Evolutionary conservation across 352 stramenopile genomes (phyloP).

Genomic region (Globisporangium nunn): DNA sequence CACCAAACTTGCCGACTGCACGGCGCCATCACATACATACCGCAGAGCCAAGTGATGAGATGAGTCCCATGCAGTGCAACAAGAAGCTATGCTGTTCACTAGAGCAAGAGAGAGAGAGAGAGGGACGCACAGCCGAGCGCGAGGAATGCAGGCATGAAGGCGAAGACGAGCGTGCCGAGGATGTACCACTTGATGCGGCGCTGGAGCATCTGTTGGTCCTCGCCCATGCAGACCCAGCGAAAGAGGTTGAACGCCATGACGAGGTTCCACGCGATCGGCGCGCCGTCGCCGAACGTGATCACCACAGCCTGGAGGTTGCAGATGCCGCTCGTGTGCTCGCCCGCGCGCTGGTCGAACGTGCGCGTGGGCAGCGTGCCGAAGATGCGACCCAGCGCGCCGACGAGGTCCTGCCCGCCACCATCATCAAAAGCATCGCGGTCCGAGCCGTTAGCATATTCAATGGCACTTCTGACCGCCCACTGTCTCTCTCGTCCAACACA

Average conservation of each 20-base stretch:
- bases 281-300: conserved; percentile 69
- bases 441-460: too few species aligned
- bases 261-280: conserved; percentile 79
- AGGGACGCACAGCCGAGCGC: conserved; percentile 27
- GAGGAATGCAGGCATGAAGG: conserved; percentile 47
- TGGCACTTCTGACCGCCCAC: too few species aligned
- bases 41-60: neutral
- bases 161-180: conserved; percentile 46
- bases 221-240: conserved; percentile 74
- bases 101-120: neutral
- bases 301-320: conserved; percentile 76
- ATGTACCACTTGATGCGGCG: conserved; percentile 83
- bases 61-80: neutral
- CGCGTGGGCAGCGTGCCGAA: conserved; percentile 60
- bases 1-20: conserved; percentile 52
- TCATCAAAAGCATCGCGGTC: too few species aligned
- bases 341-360: conserved; percentile 50
- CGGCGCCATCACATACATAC: neutral
- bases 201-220: conserved; percentile 80
- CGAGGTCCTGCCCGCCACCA: conserved; percentile 37
- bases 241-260: conserved; percentile 82
- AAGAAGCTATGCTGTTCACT: neutral
- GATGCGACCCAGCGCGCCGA: conserved; percentile 58
- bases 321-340: conserved; percentile 42
- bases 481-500: conserved; percentile 10